Evolutionary conservation across 805 yeast genomes (phyloP), one percentile per base, ranked within the genome.

Genomic region (Candida suzukii): DNA sequence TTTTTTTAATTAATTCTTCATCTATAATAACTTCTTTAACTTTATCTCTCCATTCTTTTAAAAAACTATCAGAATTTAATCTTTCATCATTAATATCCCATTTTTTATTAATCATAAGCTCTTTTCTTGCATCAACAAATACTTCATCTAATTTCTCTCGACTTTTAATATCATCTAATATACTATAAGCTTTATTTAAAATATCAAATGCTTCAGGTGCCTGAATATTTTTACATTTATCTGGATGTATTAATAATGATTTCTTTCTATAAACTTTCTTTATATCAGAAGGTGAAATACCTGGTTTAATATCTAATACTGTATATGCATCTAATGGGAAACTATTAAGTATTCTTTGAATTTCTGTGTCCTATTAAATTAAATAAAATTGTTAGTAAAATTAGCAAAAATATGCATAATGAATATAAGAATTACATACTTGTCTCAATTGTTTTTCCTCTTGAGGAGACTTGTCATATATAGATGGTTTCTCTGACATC

Each of bases 171-270:
- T 71, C 69, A 24, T 49, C 48, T 12, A 73, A 48, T 4, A 57
- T 60, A 0, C 66, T 55, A 39, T 77, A 74, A 0, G 88, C 79
- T 45, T 71, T 73, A 46, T 78, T 77, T 39, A 82, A 57, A 28
- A 66, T 42, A 50, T 78, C 82, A 56, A 82, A 82, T 2, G 88
- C 88, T 26, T 61, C 70, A 0, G 84, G 76, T 0, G 88, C 86
- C n/a, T 67, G 60, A 0, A 67, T 61, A 48, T 80, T 73, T 25
- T 58, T 53, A 1, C 76, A 68, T 52, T 78, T 80, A 53, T 82
- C 90, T 0, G 90, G 90, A 54, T 82, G 90, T 16, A 82, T 74
- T 43, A 78, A 58, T 29, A 82, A 59, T 2, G 88, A 78, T 53
- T 76, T 79, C 57, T 69, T 71, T 21, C 87, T 61, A 53, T 70